Evolutionary conservation across 768 basidiomycete genomes (phyloP), one percentile per base, ranked within the genome.

Genomic region (Chalciporus chontae): DNA sequence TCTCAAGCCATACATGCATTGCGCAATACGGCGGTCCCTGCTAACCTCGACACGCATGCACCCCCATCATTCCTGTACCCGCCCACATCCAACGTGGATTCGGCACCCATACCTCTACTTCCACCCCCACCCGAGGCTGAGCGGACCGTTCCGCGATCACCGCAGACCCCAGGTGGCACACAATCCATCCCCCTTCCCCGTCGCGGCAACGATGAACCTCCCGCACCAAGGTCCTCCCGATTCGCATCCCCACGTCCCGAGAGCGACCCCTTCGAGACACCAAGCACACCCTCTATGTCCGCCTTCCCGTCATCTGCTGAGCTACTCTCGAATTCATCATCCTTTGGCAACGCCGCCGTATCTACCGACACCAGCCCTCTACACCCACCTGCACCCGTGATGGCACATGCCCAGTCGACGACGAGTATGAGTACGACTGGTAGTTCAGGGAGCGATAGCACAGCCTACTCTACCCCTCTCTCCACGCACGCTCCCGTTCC

Each of bases 1-100:
- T 66, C 73, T 21, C 57, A 55, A 27, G 72, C 76, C 27, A 73
- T 62, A 4, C 81, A 83, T 50, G 50, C 57, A 11, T 53, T 65
- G 8, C 62, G 62, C 17, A 45, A 27, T 17, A 57, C 57, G 13
- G 49, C 58, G 15, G 8, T 63, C 21, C 59, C 55, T 17, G 37
- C 58, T 5, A 45, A 58, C 42, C 53, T 53, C n/a, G 54, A 61
- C 17, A 29, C 41, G 19, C 46, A 24, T 6, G 55, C 55, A 1
- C 50, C 57, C 0, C 15, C 40, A 1, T 58, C 59, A 14, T 64
- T 67, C 52, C 8, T 54, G 3, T 71, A 67, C 41, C 63, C 63
- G 3, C 66, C 62, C 4, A 58, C 46, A 8, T 26, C 55, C 5
- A 32, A 17, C 44, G 29, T 43, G 7, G 18, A 34, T 23, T 47